Evolutionary conservation across 2,329 filamentous ascomycete genomes (phyloP), one percentile per base, ranked within the genome.

Genomic region (Ceratocystis colombiana): DNA sequence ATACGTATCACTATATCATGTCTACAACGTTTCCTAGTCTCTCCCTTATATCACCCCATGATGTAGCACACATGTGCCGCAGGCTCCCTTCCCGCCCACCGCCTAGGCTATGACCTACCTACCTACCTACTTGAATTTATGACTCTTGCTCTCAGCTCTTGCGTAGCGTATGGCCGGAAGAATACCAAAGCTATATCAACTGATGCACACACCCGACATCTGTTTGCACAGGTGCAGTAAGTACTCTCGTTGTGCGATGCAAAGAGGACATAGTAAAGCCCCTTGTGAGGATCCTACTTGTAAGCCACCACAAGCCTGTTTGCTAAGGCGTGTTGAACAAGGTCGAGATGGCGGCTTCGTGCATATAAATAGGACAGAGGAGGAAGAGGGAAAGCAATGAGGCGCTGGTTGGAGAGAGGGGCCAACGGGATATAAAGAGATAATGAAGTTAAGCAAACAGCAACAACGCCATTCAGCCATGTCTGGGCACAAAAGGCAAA

Each of bases 381-480:
- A 10, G 28, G 28, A 7, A 4, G 33, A 57, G 25, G 33, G 48
- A 57, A 37, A 12, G 33, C 8, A 37, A 10, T 37, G 8, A 37
- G 33, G 33, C 33, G 33, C 33, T 37, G 33, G 33, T 37, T 33
- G 28, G n/a, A n/a, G 17, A n/a, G 28, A 30, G 20, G 53, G 15
- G 22, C 22, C 6, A 30, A 33, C 53, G 22, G 30, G 53, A 55
- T 10, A 46, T 20, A 48, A n/a, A 30, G 25, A 55, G 20, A 55
- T 55, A 28, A 55, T 22, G 15, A 25, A 57, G 33, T 41, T 4
- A 33, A 30, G n/a, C 25, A 30, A 59, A 59, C 28, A 22, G 5
- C 20, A 15, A 59, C 53, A 59, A 59, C 53, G 53, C 53, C 28
- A 59, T 59, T 59, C 53, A 59, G 33, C 12, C 28, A 25, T 28